Evolutionary conservation across 805 yeast species (phyloP).

Genomic region (Jamesozyma gamospora): DNA sequence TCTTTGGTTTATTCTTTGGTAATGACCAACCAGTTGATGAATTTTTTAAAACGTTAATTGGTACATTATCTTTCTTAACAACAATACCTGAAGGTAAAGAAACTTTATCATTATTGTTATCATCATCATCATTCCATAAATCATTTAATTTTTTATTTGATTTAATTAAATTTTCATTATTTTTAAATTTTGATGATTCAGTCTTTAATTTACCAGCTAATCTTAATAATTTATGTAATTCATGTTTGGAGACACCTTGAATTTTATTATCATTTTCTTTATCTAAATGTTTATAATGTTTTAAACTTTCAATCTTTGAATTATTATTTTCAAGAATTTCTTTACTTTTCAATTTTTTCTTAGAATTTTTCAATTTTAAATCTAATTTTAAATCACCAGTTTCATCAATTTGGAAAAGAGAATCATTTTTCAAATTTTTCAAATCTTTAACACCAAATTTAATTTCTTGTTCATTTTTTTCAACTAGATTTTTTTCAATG

Average conservation of each 20-base stretch:
- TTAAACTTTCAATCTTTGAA: constrained; percentile 67
- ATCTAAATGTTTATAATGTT: constrained; percentile 30
- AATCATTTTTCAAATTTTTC: constrained; percentile 17
- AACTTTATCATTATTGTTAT: constrained; percentile 5
- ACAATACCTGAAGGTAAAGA: constrained; percentile 25
- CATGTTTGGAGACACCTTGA: constrained; percentile 57
- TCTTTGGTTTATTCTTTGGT: constrained; percentile 46
- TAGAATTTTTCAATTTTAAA: constrained; percentile 32
- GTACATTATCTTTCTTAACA: constrained; percentile 25
- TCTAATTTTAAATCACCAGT: constrained; percentile 44
- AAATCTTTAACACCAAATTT: constrained; percentile 27
- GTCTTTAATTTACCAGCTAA: constrained; percentile 66
- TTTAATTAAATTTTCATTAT: constrained; percentile 55
- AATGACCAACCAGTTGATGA: constrained; percentile 41
- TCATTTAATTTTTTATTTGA: constrained; percentile 42
- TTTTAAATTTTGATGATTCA: constrained; percentile 39
- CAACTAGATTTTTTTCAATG: constrained; percentile 60
- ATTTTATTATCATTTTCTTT: constrained; percentile 34
- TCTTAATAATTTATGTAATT: constrained; percentile 56
- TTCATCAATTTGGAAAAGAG: constrained; percentile 47
- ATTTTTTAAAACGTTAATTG: constrained; percentile 32
- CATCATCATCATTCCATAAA: constrained; percentile 49
- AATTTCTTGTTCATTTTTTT: constrained; percentile 47
- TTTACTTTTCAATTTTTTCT: constrained; percentile 43
- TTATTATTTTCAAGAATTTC: constrained; percentile 56